These are phyloP conservation scores for Termitomyces sp. DNA, from an alignment of 768 basidiomycete genomes.

Conservation along the genomic window DNA sequence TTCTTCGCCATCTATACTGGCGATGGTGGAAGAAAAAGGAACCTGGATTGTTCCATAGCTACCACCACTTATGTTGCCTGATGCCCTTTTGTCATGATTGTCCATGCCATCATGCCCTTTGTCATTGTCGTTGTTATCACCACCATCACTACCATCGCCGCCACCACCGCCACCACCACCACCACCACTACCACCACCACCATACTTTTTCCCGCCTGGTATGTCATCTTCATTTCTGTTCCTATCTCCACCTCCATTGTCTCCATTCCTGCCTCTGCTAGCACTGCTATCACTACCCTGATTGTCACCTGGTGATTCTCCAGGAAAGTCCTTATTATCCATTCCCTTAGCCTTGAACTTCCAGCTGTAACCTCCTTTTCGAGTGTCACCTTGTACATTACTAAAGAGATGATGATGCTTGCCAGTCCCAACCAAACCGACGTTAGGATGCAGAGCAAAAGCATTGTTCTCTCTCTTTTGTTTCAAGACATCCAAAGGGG, in stretches of 20 bases:
- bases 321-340: not conserved
- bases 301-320: not conserved
- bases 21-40: not conserved
- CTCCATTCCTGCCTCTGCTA: not conserved
- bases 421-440: not conserved
- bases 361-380: not conserved
- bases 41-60: not conserved
- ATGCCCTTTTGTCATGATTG: not conserved
- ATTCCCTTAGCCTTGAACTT: not conserved
- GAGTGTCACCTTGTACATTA: too few relatives aligned
- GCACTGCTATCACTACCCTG: not conserved
- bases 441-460: not conserved
- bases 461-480: not conserved
- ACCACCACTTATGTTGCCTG: not conserved
- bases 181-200: not conserved
- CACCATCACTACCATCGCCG: not conserved
- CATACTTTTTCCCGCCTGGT: not conserved
- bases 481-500: not conserved
- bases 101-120: not conserved
- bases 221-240: not conserved
- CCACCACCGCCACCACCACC: not conserved
- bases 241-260: not conserved
- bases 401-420: not conserved
- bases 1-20: not conserved
- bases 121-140: not conserved